Evolutionary conservation across 257 asterid genomes (phyloP).

Genomic region (Thymus quinquecostatus): DNA sequence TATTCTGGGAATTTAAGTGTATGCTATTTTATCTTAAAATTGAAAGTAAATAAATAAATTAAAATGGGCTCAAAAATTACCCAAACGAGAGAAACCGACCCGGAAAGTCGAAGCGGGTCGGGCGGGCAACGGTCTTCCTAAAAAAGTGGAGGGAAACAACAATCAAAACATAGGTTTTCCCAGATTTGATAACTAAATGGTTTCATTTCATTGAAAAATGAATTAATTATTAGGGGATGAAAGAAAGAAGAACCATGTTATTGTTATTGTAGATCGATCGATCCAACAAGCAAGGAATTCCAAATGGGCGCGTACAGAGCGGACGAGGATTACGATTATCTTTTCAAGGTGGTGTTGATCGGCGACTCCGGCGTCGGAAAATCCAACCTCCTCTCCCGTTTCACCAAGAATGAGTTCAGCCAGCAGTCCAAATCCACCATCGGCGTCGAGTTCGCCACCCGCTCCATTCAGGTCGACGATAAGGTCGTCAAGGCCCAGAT

Average conservation of each 20-base stretch:
- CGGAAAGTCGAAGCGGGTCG: background rate
- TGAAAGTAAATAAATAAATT: too few relatives aligned
- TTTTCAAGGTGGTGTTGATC: slow-evolving; percentile 77
- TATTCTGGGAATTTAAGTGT: too few relatives aligned
- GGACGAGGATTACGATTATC: slow-evolving; percentile 86
- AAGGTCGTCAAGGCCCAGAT: slow-evolving; percentile 86
- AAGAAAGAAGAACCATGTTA: too few relatives aligned
- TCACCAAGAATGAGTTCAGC: slow-evolving; percentile 79
- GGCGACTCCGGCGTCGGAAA: slow-evolving; percentile 92
- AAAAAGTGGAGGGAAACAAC: slow-evolving; percentile 40
- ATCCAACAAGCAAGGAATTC: too few relatives aligned
- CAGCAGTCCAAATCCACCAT: slow-evolving; percentile 80
- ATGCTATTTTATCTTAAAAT: too few relatives aligned
- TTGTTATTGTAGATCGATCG: background rate
- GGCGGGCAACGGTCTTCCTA: slow-evolving; percentile 34
- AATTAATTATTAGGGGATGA: too few relatives aligned
- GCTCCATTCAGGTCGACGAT: slow-evolving; percentile 73
- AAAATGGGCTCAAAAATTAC: background rate
- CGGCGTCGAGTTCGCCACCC: slow-evolving; percentile 86
- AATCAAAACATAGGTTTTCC: slow-evolving; percentile 33
- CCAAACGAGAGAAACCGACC: background rate
- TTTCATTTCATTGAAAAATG: too few relatives aligned
- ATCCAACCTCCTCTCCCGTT: slow-evolving; percentile 75
- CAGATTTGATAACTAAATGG: slow-evolving; percentile 1
- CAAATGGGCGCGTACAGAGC: slow-evolving; percentile 72